A percentile compares a stretch with the other conserved stretches of the same genome.
These are phyloP conservation scores for Microdochium trichocladiopsis DNA, from an alignment of 2,329 filamentous ascomycete genomes.

Conservation along the genomic window DNA sequence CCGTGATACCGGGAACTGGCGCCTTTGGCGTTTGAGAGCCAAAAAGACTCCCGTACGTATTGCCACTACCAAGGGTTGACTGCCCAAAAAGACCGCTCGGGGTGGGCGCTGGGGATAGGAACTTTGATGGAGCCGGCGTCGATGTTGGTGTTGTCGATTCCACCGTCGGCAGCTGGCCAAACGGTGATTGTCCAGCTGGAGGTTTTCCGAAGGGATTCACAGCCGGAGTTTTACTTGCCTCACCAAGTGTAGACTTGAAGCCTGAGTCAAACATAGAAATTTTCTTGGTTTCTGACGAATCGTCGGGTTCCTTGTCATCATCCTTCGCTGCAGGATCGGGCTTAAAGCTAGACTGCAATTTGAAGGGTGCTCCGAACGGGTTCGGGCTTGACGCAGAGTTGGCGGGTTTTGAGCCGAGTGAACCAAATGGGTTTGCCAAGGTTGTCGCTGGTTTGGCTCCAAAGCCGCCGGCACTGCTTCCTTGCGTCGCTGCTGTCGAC, in stretches of 20 bases:
- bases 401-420: conserved; percentile 15
- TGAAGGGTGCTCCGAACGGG: conserved; percentile 35
- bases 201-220: conserved; percentile 12
- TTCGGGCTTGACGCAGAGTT: neutral
- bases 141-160: conserved; percentile 42
- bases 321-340: conserved; percentile 55
- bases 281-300: conserved; percentile 28
- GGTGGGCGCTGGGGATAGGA: conserved; percentile 28
- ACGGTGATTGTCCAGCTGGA: neutral
- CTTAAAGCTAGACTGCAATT: conserved; percentile 61
- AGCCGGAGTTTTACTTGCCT: conserved; percentile 25
- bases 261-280: conserved; percentile 50
- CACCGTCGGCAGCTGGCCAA: neutral
- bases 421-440: conserved; percentile 30
- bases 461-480: conserved; percentile 19
- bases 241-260: conserved; percentile 52
- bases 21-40: conserved; percentile 11
- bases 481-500: conserved; percentile 1
- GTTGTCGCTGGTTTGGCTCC: conserved; percentile 23
- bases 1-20: conserved; percentile 27
- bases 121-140: conserved; percentile 42
- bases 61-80: conserved; percentile 10
- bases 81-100: conserved; percentile 24
- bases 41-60: conserved; percentile 12
- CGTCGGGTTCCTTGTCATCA: conserved; percentile 42